These are phyloP conservation scores for Thelonectria blattea DNA, from an alignment of 2,329 filamentous ascomycete genomes.

Conservation along the genomic window DNA sequence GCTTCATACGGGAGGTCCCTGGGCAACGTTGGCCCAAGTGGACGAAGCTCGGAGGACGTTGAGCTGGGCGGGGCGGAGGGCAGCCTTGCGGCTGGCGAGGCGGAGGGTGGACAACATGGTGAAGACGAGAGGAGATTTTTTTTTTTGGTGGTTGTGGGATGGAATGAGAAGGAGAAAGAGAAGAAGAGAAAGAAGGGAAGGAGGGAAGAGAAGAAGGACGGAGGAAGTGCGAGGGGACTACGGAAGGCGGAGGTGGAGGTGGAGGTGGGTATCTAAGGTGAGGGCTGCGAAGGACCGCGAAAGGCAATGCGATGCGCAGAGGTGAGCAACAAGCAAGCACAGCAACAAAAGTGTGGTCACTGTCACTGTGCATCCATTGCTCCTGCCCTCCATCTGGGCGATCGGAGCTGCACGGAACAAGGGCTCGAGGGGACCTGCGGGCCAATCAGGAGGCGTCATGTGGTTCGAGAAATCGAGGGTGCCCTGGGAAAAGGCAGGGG, in stretches of 20 bases:
- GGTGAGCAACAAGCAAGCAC: slow-evolving; percentile 27
- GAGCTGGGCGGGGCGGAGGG: slow-evolving; percentile 48
- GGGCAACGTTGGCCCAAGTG: slow-evolving; percentile 88
- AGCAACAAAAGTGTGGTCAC: slow-evolving; percentile 19
- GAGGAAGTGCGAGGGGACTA: slow-evolving; percentile 20
- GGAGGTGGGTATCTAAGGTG: slow-evolving; percentile 22
- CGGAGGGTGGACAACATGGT: slow-evolving; percentile 64
- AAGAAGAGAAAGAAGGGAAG: slow-evolving; percentile 7
- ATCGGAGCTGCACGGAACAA: slow-evolving; percentile 36
- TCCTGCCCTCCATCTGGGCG: slow-evolving; percentile 28
- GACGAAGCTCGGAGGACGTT: slow-evolving; percentile 66
- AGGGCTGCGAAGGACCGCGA: slow-evolving; percentile 21
- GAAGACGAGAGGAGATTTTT: slow-evolving; percentile 26
- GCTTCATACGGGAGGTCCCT: slow-evolving; percentile 86
- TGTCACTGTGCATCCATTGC: slow-evolving; percentile 17
- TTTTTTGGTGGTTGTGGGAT: slow-evolving; percentile 23
- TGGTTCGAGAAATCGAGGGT: slow-evolving; percentile 18
- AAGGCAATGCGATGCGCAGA: slow-evolving; percentile 32
- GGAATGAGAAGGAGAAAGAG: slow-evolving; percentile 22
- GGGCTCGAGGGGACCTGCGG: slow-evolving; percentile 17
- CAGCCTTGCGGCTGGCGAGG: slow-evolving; percentile 58
- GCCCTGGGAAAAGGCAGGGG: slow-evolving; percentile 16
- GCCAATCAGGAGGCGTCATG: slow-evolving; percentile 25
- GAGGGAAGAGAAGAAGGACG: slow-evolving; percentile 13
- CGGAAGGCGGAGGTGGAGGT: slow-evolving; percentile 21